phyloP scores from a whole-genome alignment of 176 grass and related monocot species.

The Typha latifolia region DNA sequence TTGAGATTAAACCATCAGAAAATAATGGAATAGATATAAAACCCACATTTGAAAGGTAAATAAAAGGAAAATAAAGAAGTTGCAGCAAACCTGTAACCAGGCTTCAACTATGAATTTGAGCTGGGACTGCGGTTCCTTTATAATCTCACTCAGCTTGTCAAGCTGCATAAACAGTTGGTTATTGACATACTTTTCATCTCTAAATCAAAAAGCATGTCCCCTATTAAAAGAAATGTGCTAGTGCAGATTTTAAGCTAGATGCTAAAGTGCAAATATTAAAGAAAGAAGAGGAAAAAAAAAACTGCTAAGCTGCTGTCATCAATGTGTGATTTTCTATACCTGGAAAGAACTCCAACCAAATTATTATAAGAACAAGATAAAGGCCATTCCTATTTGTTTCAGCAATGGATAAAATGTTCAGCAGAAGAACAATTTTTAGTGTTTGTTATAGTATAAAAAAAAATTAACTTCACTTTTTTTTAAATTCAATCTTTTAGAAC shows the following conservation, averaged over 20 bases:
- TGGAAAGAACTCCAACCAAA: too few species aligned
- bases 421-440: too few species aligned
- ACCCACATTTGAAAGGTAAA: slow-evolving; percentile 3
- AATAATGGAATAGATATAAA: slow-evolving; percentile 2
- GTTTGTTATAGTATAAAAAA: slow-evolving; percentile 9
- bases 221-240: too few species aligned
- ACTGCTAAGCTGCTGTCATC: too few species aligned
- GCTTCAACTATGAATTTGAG: slow-evolving; percentile 91
- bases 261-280: background rate
- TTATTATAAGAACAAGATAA: too few species aligned
- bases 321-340: too few species aligned
- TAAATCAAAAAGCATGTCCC: background rate
- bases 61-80: background rate
- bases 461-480: background rate
- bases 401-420: too few species aligned
- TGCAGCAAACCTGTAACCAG: slow-evolving; percentile 65
- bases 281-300: too few species aligned
- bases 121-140: slow-evolving; percentile 76
- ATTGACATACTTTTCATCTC: background rate
- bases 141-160: slow-evolving; percentile 51
- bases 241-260: background rate
- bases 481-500: too few species aligned
- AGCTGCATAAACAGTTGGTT: slow-evolving; percentile 32
- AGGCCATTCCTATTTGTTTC: too few species aligned
- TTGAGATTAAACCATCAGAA: background rate